phyloP scores from a whole-genome alignment of 495 filamentous ascomycete genomes.

The Annulohypoxylon stygium region DNA sequence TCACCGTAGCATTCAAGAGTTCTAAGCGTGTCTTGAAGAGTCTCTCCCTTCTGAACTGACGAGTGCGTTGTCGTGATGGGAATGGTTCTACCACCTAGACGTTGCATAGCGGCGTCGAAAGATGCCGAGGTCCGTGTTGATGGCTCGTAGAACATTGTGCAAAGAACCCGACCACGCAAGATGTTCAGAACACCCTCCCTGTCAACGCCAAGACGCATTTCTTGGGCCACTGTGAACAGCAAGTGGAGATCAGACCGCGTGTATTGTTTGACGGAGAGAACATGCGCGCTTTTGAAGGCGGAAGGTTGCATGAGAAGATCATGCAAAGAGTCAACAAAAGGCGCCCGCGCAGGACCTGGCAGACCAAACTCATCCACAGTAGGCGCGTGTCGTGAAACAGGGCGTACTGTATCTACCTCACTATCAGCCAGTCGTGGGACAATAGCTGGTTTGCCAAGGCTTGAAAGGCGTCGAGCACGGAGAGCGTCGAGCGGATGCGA shows the following conservation, averaged over 20 bases:
- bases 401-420: conserved; percentile 41
- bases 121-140: conserved; percentile 96
- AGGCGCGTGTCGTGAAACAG: conserved; percentile 40
- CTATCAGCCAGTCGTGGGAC: conserved; percentile 38
- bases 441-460: conserved; percentile 51
- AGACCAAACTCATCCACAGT: conserved; percentile 66
- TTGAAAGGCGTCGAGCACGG: conserved; percentile 60
- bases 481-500: conserved; percentile 58
- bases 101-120: conserved; percentile 98
- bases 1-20: conserved; percentile 95
- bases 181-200: conserved; percentile 89
- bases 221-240: conserved; percentile 94
- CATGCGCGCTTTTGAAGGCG: conserved; percentile 85
- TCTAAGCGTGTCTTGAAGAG: conserved; percentile 90
- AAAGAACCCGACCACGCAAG: conserved; percentile 85
- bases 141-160: conserved; percentile 96
- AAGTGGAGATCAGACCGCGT: conserved; percentile 86
- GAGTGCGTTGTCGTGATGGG: conserved; percentile 82
- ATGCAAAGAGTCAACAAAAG: conserved; percentile 60
- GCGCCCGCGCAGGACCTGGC: conserved; percentile 58
- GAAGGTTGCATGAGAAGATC: conserved; percentile 80
- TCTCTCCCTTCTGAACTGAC: conserved; percentile 91
- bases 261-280: conserved; percentile 92
- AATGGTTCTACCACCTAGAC: conserved; percentile 87
- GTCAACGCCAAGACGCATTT: conserved; percentile 94